Conservation (phyloP, 495 filamentous ascomycete species). For the Trichoderma gamsii region DNA sequence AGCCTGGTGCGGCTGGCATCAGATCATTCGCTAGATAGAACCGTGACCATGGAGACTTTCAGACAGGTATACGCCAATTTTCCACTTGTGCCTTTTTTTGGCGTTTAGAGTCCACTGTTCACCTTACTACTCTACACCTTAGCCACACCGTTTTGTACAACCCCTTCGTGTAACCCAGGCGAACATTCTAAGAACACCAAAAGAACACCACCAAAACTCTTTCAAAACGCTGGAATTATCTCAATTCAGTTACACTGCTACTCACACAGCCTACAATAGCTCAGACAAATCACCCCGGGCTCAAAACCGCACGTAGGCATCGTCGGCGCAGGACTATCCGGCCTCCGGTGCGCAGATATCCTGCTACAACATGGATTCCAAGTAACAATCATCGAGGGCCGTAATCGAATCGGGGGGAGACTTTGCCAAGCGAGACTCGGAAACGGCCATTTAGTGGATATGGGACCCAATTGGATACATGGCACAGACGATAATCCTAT, state of each 20-base stretch:
- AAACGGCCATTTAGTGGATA: constrained; percentile 47
- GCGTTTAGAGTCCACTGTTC: background rate
- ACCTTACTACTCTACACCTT: background rate
- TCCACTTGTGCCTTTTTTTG: background rate
- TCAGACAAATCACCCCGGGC: constrained; percentile 28
- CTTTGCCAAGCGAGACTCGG: constrained; percentile 50
- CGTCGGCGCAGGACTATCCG: constrained; percentile 83
- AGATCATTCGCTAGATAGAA: background rate
- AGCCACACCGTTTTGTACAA: background rate
- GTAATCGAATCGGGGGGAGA: constrained; percentile 77
- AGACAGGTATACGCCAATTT: background rate
- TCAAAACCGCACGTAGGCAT: constrained; percentile 54
- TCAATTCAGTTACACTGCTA: background rate
- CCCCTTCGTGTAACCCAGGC: background rate
- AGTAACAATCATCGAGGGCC: constrained; percentile 81
- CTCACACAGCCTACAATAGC: constrained; percentile 31
- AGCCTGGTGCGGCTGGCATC: constrained; percentile 5
- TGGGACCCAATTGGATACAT: constrained; percentile 95
- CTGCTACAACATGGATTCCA: constrained; percentile 69
- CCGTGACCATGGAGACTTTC: constrained; percentile 1
- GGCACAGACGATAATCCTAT: constrained; percentile 84
- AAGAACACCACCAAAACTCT: background rate
- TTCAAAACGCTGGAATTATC: background rate
- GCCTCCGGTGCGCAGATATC: constrained; percentile 78
- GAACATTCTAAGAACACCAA: background rate